These are phyloP conservation scores for Trypanosoma congolense DNA, from an alignment of 208 protist genomes.

Conservation along the genomic window DNA sequence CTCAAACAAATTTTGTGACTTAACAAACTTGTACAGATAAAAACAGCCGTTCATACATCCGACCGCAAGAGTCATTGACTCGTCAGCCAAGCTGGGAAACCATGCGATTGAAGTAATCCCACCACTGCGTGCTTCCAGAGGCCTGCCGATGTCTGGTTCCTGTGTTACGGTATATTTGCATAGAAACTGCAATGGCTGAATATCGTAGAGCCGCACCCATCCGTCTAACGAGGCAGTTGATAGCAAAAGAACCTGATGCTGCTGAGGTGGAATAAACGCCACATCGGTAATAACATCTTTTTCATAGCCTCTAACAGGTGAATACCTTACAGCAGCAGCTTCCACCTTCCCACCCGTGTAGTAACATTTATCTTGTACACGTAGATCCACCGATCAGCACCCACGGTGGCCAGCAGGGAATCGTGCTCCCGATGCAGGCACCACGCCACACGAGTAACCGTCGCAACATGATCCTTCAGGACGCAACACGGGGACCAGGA, in stretches of 20 bases:
- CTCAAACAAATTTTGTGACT: conserved; percentile 53
- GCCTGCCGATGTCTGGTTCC: conserved; percentile 29
- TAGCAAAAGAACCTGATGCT: conserved; percentile 72
- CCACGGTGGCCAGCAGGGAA: conserved; percentile 71
- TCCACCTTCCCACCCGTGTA: conserved; percentile 45
- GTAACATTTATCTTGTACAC: conserved; percentile 75
- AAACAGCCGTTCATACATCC: conserved; percentile 74
- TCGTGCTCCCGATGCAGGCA: conserved; percentile 79
- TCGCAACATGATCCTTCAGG: conserved; percentile 71
- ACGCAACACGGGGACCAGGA: conserved; percentile 61
- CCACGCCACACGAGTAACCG: conserved; percentile 77
- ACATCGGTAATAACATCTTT: conserved; percentile 88
- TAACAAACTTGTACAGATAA: conserved; percentile 69
- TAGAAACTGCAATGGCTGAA: conserved; percentile 63
- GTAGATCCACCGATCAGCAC: conserved; percentile 83
- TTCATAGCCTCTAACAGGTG: conserved; percentile 69
- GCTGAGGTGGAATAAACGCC: conserved; percentile 78
- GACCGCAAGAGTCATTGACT: conserved; percentile 75
- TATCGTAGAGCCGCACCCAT: conserved; percentile 82
- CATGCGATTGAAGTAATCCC: conserved; percentile 79
- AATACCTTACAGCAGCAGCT: conserved; percentile 48
- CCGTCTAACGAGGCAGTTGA: conserved; percentile 86
- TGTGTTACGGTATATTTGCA: conserved; percentile 62
- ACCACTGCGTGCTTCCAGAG: conserved; percentile 18
- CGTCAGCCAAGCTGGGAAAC: conserved; percentile 75